These are phyloP conservation scores for Lepidium didymum DNA, from an alignment of 345 rosid genomes.

Conservation along the genomic window DNA sequence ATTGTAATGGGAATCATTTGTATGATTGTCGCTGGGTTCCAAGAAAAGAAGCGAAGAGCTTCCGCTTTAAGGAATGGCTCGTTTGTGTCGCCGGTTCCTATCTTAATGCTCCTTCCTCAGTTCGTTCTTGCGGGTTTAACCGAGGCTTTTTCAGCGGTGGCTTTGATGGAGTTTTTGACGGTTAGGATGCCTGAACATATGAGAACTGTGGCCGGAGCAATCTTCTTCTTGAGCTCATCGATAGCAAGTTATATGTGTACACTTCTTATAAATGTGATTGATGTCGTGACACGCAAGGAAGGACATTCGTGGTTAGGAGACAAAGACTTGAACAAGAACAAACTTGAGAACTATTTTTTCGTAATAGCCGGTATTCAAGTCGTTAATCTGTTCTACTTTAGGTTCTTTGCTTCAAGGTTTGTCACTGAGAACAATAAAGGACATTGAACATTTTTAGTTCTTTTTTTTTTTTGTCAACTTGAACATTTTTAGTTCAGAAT, in stretches of 20 bases:
- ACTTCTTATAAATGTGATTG: constrained; percentile 37
- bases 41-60: constrained; percentile 41
- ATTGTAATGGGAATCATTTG: constrained; percentile 46
- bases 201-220: constrained; percentile 72
- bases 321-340: constrained; percentile 48
- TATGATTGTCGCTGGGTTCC: constrained; percentile 47
- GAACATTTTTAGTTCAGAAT: background rate
- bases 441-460: background rate
- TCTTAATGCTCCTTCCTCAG: constrained; percentile 50
- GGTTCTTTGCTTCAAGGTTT: constrained; percentile 36
- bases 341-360: constrained; percentile 46
- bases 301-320: constrained; percentile 50
- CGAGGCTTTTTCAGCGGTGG: constrained; percentile 68
- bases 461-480: background rate
- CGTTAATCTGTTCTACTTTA: constrained; percentile 49
- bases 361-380: constrained; percentile 37
- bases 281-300: constrained; percentile 8
- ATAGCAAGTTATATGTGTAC: constrained; percentile 46
- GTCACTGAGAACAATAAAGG: constrained; percentile 9
- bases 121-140: constrained; percentile 50
- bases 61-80: constrained; percentile 36
- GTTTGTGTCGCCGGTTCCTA: constrained; percentile 38
- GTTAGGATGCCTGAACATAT: constrained; percentile 60
- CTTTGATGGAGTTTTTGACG: constrained; percentile 62
- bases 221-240: constrained; percentile 61